Evolutionary conservation across 2,329 filamentous ascomycete species (phyloP).

Genomic region (Pestalotiopsis sp.): DNA sequence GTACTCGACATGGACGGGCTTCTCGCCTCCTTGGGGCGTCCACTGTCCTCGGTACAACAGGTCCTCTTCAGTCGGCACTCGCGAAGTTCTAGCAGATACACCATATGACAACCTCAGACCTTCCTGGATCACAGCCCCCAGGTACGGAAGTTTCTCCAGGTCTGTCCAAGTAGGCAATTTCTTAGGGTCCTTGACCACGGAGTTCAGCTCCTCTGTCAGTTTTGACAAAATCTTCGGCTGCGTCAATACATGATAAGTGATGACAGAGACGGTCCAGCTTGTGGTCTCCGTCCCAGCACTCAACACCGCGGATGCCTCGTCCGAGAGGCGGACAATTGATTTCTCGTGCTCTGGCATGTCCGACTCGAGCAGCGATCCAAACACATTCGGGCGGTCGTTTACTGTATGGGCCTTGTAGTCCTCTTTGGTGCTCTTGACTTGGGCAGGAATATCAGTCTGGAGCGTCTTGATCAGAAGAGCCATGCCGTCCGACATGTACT

Average conservation of each 20-base stretch:
- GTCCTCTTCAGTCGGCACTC: slow-evolving; percentile 32
- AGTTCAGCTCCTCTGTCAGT: slow-evolving; percentile 31
- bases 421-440: slow-evolving; percentile 14
- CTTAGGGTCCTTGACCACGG: slow-evolving; percentile 26
- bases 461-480: slow-evolving; percentile 21
- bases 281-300: slow-evolving; percentile 35
- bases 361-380: slow-evolving; percentile 21
- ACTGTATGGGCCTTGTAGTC: slow-evolving; percentile 18
- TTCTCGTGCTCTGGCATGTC: slow-evolving; percentile 19
- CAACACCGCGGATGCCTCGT: slow-evolving; percentile 24
- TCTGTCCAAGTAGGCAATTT: slow-evolving; percentile 29
- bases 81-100: slow-evolving; percentile 27
- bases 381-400: slow-evolving; percentile 22
- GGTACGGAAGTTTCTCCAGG: slow-evolving; percentile 39
- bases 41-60: slow-evolving; percentile 31
- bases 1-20: slow-evolving; percentile 24
- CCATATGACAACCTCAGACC: slow-evolving; percentile 37
- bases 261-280: slow-evolving; percentile 32
- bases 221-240: slow-evolving; percentile 32
- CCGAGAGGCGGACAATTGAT: slow-evolving; percentile 15
- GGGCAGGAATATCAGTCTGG: slow-evolving; percentile 19
- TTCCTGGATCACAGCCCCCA: slow-evolving; percentile 40
- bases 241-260: slow-evolving; percentile 37
- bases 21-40: slow-evolving; percentile 16
- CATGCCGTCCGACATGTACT: slow-evolving; percentile 24